phyloP scores from a whole-genome alignment of 176 grass and related monocot genomes.

The Carex scoparia region DNA sequence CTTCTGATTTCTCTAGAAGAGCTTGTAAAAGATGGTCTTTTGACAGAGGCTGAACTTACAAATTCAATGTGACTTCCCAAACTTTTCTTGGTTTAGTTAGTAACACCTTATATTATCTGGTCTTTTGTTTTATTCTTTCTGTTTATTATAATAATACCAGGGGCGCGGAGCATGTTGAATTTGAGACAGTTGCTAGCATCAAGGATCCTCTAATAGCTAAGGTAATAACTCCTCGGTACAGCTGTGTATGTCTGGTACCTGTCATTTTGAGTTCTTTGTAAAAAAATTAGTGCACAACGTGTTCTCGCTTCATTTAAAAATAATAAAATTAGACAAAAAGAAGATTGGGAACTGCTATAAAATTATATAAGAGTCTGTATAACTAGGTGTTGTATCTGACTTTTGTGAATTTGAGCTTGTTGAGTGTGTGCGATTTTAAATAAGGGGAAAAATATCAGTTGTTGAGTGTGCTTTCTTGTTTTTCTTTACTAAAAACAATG shows the following conservation, averaged over 20 bases:
- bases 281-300: background rate
- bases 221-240: slow-evolving; percentile 33
- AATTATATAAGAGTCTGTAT: background rate
- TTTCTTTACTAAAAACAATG: background rate
- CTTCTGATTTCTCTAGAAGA: slow-evolving; percentile 90
- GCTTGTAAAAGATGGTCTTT: slow-evolving; percentile 84
- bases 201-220: slow-evolving; percentile 87
- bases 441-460: background rate
- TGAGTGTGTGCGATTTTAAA: background rate
- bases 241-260: background rate
- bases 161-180: slow-evolving; percentile 62
- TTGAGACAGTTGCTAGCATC: slow-evolving; percentile 59
- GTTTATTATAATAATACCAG: slow-evolving; percentile 35
- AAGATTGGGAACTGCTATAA: background rate
- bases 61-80: slow-evolving; percentile 43
- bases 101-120: slow-evolving; percentile 1
- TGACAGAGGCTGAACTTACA: slow-evolving; percentile 79
- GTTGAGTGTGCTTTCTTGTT: background rate
- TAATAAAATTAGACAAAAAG: background rate
- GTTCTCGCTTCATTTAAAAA: background rate
- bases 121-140: slow-evolving; percentile 12
- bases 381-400: background rate
- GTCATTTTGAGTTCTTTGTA: background rate
- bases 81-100: slow-evolving; percentile 21
- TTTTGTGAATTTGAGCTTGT: background rate